Conservation (phyloP, 2,329 filamentous ascomycete species). For the Teratosphaeria pseudoeucalypti region DNA sequence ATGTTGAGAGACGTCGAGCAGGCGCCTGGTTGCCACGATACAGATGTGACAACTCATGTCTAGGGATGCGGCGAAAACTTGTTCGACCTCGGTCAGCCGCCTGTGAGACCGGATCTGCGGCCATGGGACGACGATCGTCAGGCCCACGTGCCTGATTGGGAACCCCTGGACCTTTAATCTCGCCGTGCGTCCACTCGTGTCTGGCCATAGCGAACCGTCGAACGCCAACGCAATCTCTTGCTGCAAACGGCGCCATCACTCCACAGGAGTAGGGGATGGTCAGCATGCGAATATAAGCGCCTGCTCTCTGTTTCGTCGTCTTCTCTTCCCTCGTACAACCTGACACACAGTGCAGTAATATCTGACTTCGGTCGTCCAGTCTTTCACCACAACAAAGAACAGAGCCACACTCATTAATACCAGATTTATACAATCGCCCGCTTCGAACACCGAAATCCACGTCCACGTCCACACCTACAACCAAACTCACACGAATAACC, state of each 20-base stretch:
- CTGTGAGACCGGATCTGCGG: background rate
- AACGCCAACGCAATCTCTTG: constrained; percentile 2
- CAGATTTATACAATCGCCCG: background rate
- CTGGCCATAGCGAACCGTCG: background rate
- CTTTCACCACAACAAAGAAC: constrained; percentile 1
- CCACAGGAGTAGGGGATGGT: background rate
- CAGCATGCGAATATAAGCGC: constrained; percentile 2
- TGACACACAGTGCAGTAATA: background rate
- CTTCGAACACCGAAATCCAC: background rate
- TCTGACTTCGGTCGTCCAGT: constrained; percentile 7
- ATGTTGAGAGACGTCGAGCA: background rate
- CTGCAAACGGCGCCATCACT: background rate
- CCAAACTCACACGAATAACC: background rate
- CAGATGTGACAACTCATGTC: background rate
- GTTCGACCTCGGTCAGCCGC: background rate
- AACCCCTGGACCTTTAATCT: background rate
- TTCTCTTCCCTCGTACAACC: background rate
- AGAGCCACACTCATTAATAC: background rate
- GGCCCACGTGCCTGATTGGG: background rate
- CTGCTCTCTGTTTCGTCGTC: background rate
- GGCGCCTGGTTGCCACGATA: background rate
- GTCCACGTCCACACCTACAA: background rate
- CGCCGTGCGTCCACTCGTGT: constrained; percentile 1
- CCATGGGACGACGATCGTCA: background rate
- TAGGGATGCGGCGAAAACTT: background rate